phyloP scores from a whole-genome alignment of 306 rosid species.

The Alnus glutinosa region DNA sequence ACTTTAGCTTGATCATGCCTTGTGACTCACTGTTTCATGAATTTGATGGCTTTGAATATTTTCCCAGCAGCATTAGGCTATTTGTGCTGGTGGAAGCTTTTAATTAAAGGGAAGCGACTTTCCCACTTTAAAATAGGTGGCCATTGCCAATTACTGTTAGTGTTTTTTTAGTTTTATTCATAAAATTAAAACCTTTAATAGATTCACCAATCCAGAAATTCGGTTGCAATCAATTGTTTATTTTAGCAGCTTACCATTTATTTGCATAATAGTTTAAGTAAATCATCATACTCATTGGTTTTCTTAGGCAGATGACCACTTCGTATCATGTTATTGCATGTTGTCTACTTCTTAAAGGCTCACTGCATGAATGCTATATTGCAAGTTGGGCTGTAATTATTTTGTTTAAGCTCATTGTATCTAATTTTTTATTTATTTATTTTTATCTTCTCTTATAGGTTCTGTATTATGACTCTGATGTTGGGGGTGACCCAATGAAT shows the following conservation, averaged over 20 bases:
- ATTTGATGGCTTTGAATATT: background rate
- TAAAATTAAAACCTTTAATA: background rate
- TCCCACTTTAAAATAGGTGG: background rate
- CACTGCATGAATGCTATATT: background rate
- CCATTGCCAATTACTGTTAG: background rate
- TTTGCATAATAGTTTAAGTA: background rate
- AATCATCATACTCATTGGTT: background rate
- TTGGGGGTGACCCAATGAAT: constrained; percentile 83
- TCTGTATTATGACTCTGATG: constrained; percentile 78
- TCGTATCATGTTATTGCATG: background rate
- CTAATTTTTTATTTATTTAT: constrained; percentile 21
- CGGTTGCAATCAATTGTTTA: background rate
- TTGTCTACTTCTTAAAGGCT: background rate
- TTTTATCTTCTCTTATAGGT: constrained; percentile 46
- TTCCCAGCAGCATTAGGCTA: background rate
- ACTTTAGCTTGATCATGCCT: background rate
- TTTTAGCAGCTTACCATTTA: background rate
- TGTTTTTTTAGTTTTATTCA: background rate
- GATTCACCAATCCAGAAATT: background rate
- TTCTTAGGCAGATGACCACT: background rate
- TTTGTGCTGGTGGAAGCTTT: background rate
- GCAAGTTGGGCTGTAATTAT: constrained; percentile 15
- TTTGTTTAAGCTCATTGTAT: constrained; percentile 18
- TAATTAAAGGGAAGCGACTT: too few relatives aligned
- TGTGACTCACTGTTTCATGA: background rate